These are phyloP conservation scores for Brassica nigra DNA, from an alignment of 345 rosid species.

Conservation along the genomic window DNA sequence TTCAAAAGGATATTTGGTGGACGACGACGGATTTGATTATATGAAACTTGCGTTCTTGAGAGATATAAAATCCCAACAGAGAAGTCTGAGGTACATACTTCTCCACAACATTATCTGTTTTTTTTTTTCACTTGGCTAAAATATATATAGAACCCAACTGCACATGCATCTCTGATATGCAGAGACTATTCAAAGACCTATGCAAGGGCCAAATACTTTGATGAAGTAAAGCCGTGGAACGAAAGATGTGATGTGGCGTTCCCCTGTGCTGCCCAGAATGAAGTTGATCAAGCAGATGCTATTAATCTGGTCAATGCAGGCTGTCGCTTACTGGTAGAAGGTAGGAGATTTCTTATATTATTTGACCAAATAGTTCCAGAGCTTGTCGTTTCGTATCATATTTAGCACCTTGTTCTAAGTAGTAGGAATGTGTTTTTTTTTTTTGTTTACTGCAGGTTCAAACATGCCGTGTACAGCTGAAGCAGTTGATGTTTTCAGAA, in stretches of 20 bases:
- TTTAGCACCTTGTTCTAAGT: not conserved
- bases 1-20: conserved; percentile 94
- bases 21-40: conserved; percentile 96
- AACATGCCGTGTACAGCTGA: conserved; percentile 97
- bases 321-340: conserved; percentile 89
- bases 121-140: conserved; percentile 6
- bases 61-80: conserved; percentile 93
- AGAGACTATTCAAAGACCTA: conserved; percentile 99
- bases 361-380: conserved; percentile 9
- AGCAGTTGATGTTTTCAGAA: conserved; percentile 85
- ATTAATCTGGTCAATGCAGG: conserved; percentile 86
- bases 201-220: conserved; percentile 92
- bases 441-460: conserved; percentile 55
- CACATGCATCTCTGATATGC: conserved; percentile 36
- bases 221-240: conserved; percentile 94
- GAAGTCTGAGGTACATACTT: conserved; percentile 74
- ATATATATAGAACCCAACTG: conserved; percentile 10
- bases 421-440: not conserved
- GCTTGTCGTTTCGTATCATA: not conserved
- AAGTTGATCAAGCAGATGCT: conserved; percentile 96
- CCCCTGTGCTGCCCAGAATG: conserved; percentile 95
- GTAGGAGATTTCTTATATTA: conserved; percentile 44
- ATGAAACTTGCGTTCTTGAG: conserved; percentile 94
- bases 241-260: conserved; percentile 95
- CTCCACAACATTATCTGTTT: conserved; percentile 1